Percentiles rank a stretch among this genome's conserved stretches.
phyloP scores from a whole-genome alignment of 805 yeast genomes.

The Ogataea angusta region DNA sequence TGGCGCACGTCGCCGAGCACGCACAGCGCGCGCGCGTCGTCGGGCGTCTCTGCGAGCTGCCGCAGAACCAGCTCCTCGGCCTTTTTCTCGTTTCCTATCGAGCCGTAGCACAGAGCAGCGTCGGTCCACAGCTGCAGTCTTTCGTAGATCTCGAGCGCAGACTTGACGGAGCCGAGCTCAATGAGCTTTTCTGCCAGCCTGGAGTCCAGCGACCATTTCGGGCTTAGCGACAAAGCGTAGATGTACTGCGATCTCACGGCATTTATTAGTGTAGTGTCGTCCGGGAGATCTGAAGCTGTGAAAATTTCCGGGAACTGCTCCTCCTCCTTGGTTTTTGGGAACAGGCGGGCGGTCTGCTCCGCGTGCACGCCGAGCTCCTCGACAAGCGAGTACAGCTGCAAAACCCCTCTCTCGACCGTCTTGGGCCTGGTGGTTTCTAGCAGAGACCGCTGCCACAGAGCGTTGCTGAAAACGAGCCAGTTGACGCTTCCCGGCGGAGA shows the following conservation, averaged over 20 bases:
- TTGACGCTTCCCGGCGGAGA: constrained; percentile 47
- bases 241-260: constrained; percentile 62
- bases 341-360: constrained; percentile 50
- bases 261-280: constrained; percentile 36
- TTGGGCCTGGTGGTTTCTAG: constrained; percentile 77
- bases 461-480: constrained; percentile 77
- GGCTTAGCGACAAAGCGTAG: constrained; percentile 71
- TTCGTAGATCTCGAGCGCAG: constrained; percentile 87
- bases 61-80: constrained; percentile 59
- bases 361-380: constrained; percentile 76
- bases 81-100: constrained; percentile 66
- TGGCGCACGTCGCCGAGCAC: constrained; percentile 81
- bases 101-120: constrained; percentile 86
- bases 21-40: constrained; percentile 79
- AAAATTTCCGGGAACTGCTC: constrained; percentile 23
- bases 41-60: constrained; percentile 55
- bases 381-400: constrained; percentile 88
- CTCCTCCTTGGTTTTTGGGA: constrained; percentile 41
- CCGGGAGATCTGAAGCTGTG: constrained; percentile 16
- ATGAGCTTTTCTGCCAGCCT: constrained; percentile 81
- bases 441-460: constrained; percentile 86
- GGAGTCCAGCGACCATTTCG: constrained; percentile 83
- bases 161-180: constrained; percentile 77
- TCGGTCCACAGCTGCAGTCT: constrained; percentile 74
- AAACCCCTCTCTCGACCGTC: constrained; percentile 89